phyloP scores from a whole-genome alignment of 2,329 filamentous ascomycete species.

The Fusarium domesticum region DNA sequence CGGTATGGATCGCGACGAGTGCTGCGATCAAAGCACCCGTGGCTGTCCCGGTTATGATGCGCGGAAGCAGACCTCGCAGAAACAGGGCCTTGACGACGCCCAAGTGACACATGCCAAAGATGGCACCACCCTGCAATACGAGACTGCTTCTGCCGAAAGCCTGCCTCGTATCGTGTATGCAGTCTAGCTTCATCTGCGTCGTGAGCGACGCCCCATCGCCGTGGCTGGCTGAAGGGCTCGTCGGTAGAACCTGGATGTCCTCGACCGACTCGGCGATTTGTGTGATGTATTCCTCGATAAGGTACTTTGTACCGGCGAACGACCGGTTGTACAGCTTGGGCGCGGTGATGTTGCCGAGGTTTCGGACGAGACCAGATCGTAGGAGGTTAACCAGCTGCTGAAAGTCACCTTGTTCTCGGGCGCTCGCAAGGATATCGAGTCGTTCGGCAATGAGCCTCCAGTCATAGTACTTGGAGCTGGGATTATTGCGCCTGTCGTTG shows the following conservation, averaged over 20 bases:
- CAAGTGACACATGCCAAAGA: conserved; percentile 86
- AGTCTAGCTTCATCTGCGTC: conserved; percentile 77
- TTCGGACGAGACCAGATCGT: conserved; percentile 74
- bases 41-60: conserved; percentile 87
- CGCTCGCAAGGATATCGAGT: conserved; percentile 65
- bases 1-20: conserved; percentile 80
- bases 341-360: conserved; percentile 86
- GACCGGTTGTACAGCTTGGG: conserved; percentile 79
- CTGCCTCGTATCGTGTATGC: conserved; percentile 82
- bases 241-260: conserved; percentile 68
- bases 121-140: conserved; percentile 84
- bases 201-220: conserved; percentile 48
- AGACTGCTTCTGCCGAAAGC: conserved; percentile 84
- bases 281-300: conserved; percentile 88
- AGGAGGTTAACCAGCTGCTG: conserved; percentile 74
- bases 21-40: conserved; percentile 89
- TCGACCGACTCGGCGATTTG: conserved; percentile 79
- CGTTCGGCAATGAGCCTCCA: conserved; percentile 79
- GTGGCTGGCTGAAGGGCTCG: conserved; percentile 41
- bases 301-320: conserved; percentile 82
- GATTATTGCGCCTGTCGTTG: conserved; percentile 68
- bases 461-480: conserved; percentile 79
- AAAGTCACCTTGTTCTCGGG: conserved; percentile 69
- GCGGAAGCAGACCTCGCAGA: conserved; percentile 73
- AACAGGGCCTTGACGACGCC: conserved; percentile 88